Evolutionary conservation across 2,329 filamentous ascomycete genomes (phyloP).

Genomic region (Alternaria sp.): DNA sequence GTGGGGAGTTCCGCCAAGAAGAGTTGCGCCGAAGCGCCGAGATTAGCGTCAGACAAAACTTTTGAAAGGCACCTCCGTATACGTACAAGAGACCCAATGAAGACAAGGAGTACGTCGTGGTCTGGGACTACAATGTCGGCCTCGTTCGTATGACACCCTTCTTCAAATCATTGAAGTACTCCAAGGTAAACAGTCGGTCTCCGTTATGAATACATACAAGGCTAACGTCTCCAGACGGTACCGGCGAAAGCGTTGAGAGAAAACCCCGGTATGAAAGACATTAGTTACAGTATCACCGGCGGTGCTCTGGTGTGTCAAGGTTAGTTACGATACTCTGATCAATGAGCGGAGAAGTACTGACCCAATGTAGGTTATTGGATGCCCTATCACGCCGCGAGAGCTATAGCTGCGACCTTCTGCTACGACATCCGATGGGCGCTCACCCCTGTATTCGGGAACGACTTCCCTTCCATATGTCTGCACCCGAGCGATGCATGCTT

Average conservation of each 20-base stretch:
- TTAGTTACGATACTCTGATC: constrained; percentile 15
- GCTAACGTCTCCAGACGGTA: constrained; percentile 69
- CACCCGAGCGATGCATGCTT: constrained; percentile 69
- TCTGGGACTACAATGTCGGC: constrained; percentile 98
- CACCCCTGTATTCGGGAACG: constrained; percentile 87
- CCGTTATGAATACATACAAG: neutral
- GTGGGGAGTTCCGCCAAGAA: too few relatives aligned
- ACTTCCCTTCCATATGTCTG: constrained; percentile 78
- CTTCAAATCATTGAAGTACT: constrained; percentile 88
- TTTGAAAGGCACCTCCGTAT: too few relatives aligned
- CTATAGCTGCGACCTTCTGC: constrained; percentile 90
- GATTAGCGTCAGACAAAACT: too few relatives aligned
- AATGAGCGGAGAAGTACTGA: constrained; percentile 12
- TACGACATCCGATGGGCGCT: constrained; percentile 82
- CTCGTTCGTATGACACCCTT: constrained; percentile 93
- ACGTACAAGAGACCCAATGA: constrained; percentile 74
- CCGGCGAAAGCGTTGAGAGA: constrained; percentile 76
- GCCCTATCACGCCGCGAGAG: constrained; percentile 85
- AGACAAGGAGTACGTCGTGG: constrained; percentile 74
- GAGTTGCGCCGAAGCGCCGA: too few relatives aligned
- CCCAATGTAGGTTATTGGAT: constrained; percentile 85
- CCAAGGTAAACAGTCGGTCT: constrained; percentile 70
- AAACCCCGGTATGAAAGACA: constrained; percentile 85
- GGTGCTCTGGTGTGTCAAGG: constrained; percentile 85
- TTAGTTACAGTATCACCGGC: constrained; percentile 93